A percentile compares a stretch with the other conserved stretches of the same genome.
phyloP scores from a whole-genome alignment of 2,329 filamentous ascomycete species.

The Aspergillus sp. region DNA sequence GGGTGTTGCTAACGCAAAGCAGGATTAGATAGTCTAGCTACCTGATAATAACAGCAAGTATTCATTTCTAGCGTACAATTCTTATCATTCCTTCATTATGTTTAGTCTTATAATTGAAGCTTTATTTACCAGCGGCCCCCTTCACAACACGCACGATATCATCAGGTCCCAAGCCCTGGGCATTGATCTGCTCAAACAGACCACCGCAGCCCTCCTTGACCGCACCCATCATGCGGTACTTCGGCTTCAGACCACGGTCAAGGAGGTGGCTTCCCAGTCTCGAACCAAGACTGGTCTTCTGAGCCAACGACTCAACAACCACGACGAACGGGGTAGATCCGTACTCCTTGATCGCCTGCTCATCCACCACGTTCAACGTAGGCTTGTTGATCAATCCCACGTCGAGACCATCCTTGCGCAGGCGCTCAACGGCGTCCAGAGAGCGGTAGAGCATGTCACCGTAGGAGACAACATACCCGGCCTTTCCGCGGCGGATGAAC shows the following conservation, averaged over 20 bases:
- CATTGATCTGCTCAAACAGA: slow-evolving; percentile 39
- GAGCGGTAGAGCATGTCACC: slow-evolving; percentile 44
- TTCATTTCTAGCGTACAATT: neutral
- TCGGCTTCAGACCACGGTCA: slow-evolving; percentile 38
- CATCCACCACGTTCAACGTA: slow-evolving; percentile 40
- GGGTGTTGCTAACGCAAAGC: neutral
- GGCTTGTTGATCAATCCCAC: slow-evolving; percentile 42
- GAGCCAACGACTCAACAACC: slow-evolving; percentile 39
- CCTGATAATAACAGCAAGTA: neutral
- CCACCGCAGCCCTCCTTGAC: slow-evolving; percentile 41
- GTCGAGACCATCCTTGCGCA: slow-evolving; percentile 37
- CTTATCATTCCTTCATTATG: neutral
- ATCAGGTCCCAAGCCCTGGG: slow-evolving; percentile 37
- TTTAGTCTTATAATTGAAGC: too few species aligned
- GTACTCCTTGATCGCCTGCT: slow-evolving; percentile 38
- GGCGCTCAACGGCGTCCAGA: slow-evolving; percentile 39
- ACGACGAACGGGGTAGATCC: slow-evolving; percentile 38
- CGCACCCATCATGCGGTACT: slow-evolving; percentile 38
- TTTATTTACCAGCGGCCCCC: slow-evolving; percentile 20
- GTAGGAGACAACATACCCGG: slow-evolving; percentile 40
- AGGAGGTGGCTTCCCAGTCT: slow-evolving; percentile 38
- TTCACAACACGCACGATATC: slow-evolving; percentile 34
- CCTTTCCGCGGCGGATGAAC: slow-evolving; percentile 36
- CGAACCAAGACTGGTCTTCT: slow-evolving; percentile 42
- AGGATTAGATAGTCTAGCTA: neutral